phyloP scores from a whole-genome alignment of 495 filamentous ascomycete genomes.

The Thozetella sp. region DNA sequence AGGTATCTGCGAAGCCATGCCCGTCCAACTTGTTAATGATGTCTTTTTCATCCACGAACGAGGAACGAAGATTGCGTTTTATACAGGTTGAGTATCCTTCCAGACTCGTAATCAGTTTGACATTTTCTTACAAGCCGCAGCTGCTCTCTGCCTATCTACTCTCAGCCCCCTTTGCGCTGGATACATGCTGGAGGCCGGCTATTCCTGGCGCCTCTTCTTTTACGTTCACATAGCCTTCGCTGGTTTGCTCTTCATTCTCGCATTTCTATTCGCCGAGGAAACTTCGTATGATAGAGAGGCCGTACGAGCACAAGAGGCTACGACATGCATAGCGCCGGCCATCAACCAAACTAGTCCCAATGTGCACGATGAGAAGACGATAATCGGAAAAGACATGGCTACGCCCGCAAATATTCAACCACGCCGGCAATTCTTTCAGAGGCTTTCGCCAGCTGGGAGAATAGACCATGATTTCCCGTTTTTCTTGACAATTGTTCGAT shows the following conservation, averaged over 20 bases:
- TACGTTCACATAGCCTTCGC: conserved; percentile 66
- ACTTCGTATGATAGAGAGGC: conserved; percentile 53
- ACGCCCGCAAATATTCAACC: conserved; percentile 20
- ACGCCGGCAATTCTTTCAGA: conserved; percentile 47
- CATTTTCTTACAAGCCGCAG: conserved; percentile 23
- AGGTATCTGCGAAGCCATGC: conserved; percentile 62
- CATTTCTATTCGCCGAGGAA: conserved; percentile 66
- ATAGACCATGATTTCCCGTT: conserved; percentile 55
- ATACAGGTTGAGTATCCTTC: conserved; percentile 43
- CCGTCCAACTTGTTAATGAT: conserved; percentile 67
- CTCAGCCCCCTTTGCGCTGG: conserved; percentile 62
- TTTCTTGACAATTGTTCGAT: conserved; percentile 54
- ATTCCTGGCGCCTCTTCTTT: conserved; percentile 66
- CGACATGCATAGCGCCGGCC: neutral
- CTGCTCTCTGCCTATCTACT: conserved; percentile 60
- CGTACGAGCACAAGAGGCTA: neutral
- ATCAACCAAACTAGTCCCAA: conserved; percentile 10
- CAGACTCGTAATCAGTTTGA: neutral
- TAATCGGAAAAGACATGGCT: conserved; percentile 10
- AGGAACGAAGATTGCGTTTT: conserved; percentile 59
- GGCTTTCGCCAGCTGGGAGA: conserved; percentile 48
- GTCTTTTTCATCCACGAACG: conserved; percentile 68
- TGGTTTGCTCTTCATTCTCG: conserved; percentile 51
- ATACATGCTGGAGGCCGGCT: conserved; percentile 65
- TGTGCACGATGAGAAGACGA: conserved; percentile 21